Evolutionary conservation across 306 rosid genomes (phyloP), one percentile per base, ranked within the genome.

Genomic region (Erythrophleum fordii): DNA sequence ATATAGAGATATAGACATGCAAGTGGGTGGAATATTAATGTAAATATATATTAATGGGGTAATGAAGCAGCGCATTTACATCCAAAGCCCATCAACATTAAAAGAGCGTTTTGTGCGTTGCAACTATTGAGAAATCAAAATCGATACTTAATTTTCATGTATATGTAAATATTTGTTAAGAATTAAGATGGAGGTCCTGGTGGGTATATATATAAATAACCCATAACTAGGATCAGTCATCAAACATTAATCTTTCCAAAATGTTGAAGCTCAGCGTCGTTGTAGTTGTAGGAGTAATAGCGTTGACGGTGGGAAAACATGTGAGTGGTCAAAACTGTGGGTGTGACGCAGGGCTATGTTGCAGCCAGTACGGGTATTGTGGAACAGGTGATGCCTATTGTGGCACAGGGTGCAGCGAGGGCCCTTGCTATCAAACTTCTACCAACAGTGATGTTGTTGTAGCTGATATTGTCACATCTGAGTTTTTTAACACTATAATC

Each of bases 341-440:
- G 3, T 93, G 97, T 71, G 86, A 70, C 0, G 46, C 87, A 12
- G 86, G 72, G 34, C 22, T 82, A 20, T 93, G 97, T 56, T 93
- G 97, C 81, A 93, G 97, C 83, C 49, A 80, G 41, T 79, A 60
- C n/a, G 96, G 96, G 0, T 91, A 83, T 62, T 93, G 97, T 70
- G 97, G 96, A 3, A 88, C n/a, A 0, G 70, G 80, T 11, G 45
- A 72, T 0, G 89, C 58, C 0, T 88, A 82, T 51, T 93, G 97
- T 31, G 97, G 97, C 25, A 59, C 56, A 0, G 97, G 94, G 6
- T 93, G 97, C 80, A 35, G 26, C 18, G 56, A 72, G 39, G 97
- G 97, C 45, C 90, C 92, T 9, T 93, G 97, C 79, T 46, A 68
- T 23, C 59, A 41, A 2, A 3, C 75, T 3, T 6, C 84, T 4